phyloP scores from a whole-genome alignment of 2,329 filamentous ascomycete species.

The Fusarium decemcellulare region DNA sequence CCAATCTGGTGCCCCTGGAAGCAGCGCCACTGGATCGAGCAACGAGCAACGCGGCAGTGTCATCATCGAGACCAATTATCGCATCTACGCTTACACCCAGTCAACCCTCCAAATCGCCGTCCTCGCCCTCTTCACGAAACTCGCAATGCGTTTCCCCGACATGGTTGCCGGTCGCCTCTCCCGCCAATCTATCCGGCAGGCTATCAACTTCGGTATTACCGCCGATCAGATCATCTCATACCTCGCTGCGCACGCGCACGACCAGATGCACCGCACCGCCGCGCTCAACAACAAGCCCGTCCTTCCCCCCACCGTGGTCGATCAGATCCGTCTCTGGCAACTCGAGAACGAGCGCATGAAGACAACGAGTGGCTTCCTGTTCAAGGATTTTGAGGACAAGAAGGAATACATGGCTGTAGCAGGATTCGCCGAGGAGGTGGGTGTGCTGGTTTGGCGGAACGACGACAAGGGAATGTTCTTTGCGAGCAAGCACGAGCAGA shows the following conservation, averaged over 20 bases:
- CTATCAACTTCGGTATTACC: conserved; percentile 92
- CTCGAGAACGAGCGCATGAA: conserved; percentile 96
- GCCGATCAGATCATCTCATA: conserved; percentile 96
- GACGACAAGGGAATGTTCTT: conserved; percentile 89
- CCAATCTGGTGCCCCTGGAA: conserved; percentile 53
- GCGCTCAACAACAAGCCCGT: conserved; percentile 74
- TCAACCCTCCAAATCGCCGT: conserved; percentile 96
- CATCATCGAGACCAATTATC: conserved; percentile 98
- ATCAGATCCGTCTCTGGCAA: conserved; percentile 98
- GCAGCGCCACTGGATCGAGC: conserved; percentile 52
- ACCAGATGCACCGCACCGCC: conserved; percentile 85
- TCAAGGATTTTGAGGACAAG: conserved; percentile 85
- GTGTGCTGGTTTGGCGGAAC: conserved; percentile 90
- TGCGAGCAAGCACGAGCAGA: conserved; percentile 90
- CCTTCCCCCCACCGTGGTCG: conserved; percentile 94
- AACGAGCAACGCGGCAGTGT: conserved; percentile 81
- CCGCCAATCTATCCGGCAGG: conserved; percentile 87
- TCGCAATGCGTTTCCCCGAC: conserved; percentile 93
- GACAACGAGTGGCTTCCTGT: conserved; percentile 85
- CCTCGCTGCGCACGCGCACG: conserved; percentile 91
- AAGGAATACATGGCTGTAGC: conserved; percentile 80
- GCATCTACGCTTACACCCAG: conserved; percentile 95
- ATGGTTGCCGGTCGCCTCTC: conserved; percentile 94
- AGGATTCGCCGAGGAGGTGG: conserved; percentile 89
- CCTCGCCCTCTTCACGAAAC: conserved; percentile 87